phyloP scores from a whole-genome alignment of 2,329 filamentous ascomycete species.

The Septoria petroselini region DNA sequence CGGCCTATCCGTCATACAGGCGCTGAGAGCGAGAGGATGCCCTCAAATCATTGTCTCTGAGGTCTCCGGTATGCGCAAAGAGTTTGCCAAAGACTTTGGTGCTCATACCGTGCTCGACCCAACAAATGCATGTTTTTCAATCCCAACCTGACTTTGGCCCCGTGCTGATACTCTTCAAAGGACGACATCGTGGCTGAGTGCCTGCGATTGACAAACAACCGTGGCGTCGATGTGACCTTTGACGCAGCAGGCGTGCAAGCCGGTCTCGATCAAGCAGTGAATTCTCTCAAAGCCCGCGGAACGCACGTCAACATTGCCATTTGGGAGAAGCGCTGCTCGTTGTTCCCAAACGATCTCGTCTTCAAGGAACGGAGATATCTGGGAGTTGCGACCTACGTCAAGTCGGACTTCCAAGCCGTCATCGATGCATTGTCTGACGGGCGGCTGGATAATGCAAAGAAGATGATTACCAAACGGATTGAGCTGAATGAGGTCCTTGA shows the following conservation, averaged over 20 bases:
- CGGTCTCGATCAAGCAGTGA: conserved; percentile 50
- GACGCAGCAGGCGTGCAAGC: conserved; percentile 55
- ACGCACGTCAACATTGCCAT: conserved; percentile 57
- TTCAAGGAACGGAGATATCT: conserved; percentile 55
- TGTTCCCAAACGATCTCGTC: conserved; percentile 51
- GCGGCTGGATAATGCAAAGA: conserved; percentile 40
- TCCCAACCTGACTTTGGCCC: conserved; percentile 46
- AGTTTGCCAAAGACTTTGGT: conserved; percentile 52
- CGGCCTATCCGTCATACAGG: conserved; percentile 51
- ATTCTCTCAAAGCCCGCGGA: conserved; percentile 49
- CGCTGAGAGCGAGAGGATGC: conserved; percentile 45
- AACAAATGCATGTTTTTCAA: conserved; percentile 43
- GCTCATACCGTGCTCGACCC: conserved; percentile 54
- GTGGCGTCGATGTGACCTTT: conserved; percentile 52
- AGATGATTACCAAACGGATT: conserved; percentile 52
- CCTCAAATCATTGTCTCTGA: conserved; percentile 55
- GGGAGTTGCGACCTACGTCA: conserved; percentile 52
- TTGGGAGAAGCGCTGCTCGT: conserved; percentile 52
- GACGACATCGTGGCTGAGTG: conserved; percentile 48
- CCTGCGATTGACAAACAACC: conserved; percentile 44
- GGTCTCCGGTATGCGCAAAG: conserved; percentile 47
- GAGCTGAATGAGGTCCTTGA: conserved; percentile 47
- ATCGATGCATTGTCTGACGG: conserved; percentile 49
- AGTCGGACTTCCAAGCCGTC: conserved; percentile 51
- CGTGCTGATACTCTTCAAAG: conserved; percentile 45